Evolutionary conservation across 169 alveolate genomes (phyloP).

Genomic region (Besnoitia besnoiti): DNA sequence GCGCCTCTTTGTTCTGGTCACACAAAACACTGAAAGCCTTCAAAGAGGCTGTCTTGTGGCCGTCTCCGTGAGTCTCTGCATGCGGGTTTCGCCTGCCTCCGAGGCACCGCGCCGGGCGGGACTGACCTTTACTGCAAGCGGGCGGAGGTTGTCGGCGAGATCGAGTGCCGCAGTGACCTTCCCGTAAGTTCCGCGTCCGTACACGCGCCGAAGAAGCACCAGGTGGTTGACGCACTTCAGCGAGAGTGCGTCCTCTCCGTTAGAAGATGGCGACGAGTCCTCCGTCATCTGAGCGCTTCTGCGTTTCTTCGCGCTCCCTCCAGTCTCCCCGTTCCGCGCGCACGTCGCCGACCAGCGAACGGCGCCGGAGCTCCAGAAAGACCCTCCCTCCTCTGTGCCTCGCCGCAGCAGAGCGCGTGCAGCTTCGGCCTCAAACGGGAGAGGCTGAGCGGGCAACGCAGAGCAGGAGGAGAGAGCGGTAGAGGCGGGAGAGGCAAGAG

Average conservation of each 20-base stretch:
- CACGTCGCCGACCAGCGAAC: background rate
- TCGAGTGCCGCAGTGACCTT: slow-evolving; percentile 22
- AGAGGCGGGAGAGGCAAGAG: background rate
- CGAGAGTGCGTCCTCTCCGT: background rate
- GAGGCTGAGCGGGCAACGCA: background rate
- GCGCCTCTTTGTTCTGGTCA: too few relatives aligned
- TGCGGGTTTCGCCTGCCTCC: too few relatives aligned
- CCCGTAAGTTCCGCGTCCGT: background rate
- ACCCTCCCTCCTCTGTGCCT: background rate
- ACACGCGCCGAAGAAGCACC: background rate
- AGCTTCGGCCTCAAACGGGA: background rate
- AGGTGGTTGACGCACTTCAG: background rate
- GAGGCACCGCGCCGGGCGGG: too few relatives aligned
- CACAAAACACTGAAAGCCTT: too few relatives aligned
- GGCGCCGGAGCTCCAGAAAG: background rate
- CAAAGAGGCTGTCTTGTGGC: too few relatives aligned
- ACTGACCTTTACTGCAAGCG: slow-evolving; percentile 3
- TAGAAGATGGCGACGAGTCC: background rate
- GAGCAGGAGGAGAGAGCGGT: background rate
- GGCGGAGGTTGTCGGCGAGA: background rate
- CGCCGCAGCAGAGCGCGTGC: background rate
- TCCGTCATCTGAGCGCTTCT: background rate
- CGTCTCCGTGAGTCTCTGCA: too few relatives aligned
- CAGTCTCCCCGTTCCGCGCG: background rate
- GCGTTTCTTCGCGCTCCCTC: background rate